Base-by-base conservation (phyloP, 2,329 filamentous ascomycete genomes). In the Rhexocercosporidium sp. region DNA sequence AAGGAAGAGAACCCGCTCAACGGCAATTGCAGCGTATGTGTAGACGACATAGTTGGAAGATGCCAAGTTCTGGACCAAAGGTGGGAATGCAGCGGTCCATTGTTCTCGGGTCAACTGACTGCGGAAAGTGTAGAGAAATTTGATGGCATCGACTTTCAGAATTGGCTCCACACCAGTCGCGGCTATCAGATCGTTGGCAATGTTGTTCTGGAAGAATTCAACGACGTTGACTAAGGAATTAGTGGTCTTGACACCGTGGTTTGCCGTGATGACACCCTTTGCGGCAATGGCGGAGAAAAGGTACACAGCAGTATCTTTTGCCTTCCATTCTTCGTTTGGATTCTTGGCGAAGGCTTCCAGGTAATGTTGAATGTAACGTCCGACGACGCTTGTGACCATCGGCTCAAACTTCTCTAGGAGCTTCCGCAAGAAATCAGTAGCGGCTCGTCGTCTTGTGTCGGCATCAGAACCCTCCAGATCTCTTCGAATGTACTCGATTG, bases 241-340 rank as follows among this genome's bases (percentile, higher is more conserved):
- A 69, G 96, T 92, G 14, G 89, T 94, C 78, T 94, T 94, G 63
- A 98, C 93, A 79, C 96, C 96, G 74, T 97, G 93, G 0, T 90
- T 92, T 8, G 93, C 87, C 3, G 96, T 98, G 37, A 95, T 90
- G 37, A 89, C 87, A 63, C 96, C 96, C 82, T 97, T 97, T 47
- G 94, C 93, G 18, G 96, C 96, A 73, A 98, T 93, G 4, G 96
- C 93, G 44, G 96, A 89, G 83, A 96, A 99, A 18, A 99, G 88
- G 76, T 98, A 98, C 66, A 97, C 91, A n/a, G 96, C 96, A 0
- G 95, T 98, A 77, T 99, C 96, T 82, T 99, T 99, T 59, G 94
- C 90, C 80, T 96, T 97, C 96, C 96, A 99, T 78, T 97, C 94
- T 20, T 85, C 81, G 16, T 81, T 79, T 49, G 84, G 83, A 69